Base-by-base conservation (phyloP, 2,329 filamentous ascomycete species). In the Lanzia echinophila region DNA sequence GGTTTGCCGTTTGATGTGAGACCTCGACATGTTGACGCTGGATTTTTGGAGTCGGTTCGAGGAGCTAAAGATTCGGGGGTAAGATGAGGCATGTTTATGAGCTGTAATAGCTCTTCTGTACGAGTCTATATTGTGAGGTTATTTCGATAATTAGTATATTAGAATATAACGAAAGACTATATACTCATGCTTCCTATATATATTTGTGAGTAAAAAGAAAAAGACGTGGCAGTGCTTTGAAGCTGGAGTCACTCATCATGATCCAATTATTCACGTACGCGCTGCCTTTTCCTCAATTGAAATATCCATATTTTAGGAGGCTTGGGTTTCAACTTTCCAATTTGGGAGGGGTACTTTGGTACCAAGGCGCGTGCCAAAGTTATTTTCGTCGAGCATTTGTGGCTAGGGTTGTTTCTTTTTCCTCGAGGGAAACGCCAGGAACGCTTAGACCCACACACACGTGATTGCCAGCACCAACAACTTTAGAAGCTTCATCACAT, bases 1-100 rank as follows among this genome's bases (percentile, higher is more conserved):
- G 89, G 87, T 47, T 84, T 79, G n/a, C 94, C 94, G 62, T 78
- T 82, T 28, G 83, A 78, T 3, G 90, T 96, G 59, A 97, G 82
- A 55, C 94, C 94, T 72, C 86, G 84, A 72, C 94, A 99, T 68
- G 91, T 96, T 12, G 84, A 86, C 1, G 81, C 77, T 2, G 90
- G 86, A 61, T 95, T 86, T 68, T 87, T 89, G 49, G 90, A 95
- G 75, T 96, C 91, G 64, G 84, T 83, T 55, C 91, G 86, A 54
- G 79, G 79, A 55, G 96, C 75, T 28, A 86, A 73, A 19, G 87
- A 86, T 74, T 96, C 91, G 60, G 92, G 91, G 0, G 90, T 95
- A 67, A 84, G 79, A 52, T 79, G 73, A 59, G 84, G 79, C 84
- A 87, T 87, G 8, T 20, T 19, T 32, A 8, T 6, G 13, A 36